phyloP scores from a whole-genome alignment of 805 yeast genomes.

The Lipomyces yamanashiensis region DNA sequence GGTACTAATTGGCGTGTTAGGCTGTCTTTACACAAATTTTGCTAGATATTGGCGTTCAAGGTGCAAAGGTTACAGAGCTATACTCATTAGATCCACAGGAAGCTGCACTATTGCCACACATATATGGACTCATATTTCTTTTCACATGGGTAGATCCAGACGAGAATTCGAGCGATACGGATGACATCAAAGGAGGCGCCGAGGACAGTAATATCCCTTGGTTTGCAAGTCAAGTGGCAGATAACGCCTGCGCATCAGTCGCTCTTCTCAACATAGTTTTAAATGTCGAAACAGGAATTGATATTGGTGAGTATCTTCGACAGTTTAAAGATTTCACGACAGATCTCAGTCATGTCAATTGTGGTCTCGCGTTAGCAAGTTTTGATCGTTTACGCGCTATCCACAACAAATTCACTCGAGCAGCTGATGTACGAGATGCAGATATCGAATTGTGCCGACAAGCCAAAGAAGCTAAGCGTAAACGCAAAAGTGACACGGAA shows the following conservation, averaged over 20 bases:
- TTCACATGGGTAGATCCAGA: constrained; percentile 24
- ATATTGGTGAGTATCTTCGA: constrained; percentile 14
- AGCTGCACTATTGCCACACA: background rate
- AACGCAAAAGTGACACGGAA: constrained; percentile 5
- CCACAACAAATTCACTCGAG: constrained; percentile 27
- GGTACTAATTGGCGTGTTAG: background rate
- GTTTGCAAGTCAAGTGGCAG: constrained; percentile 32
- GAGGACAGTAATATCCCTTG: constrained; percentile 12
- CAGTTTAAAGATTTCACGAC: constrained; percentile 21
- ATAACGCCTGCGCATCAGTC: constrained; percentile 31
- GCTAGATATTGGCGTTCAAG: constrained; percentile 25
- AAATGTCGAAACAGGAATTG: constrained; percentile 11
- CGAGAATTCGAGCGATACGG: background rate
- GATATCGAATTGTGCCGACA: constrained; percentile 5
- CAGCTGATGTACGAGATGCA: constrained; percentile 23
- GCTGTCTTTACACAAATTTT: constrained; percentile 21
- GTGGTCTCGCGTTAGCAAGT: constrained; percentile 30
- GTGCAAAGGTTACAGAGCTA: constrained; percentile 22
- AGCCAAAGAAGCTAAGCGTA: constrained; percentile 5
- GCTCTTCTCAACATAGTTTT: constrained; percentile 30
- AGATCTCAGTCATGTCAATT: constrained; percentile 18
- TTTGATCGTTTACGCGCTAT: constrained; percentile 21
- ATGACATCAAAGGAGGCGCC: constrained; percentile 1
- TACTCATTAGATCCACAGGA: constrained; percentile 25
- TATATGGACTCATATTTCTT: constrained; percentile 27